A percentile compares a stretch with the other conserved stretches of the same genome.
Conservation (phyloP, 176 grass and related monocot species). For the Phoenix roebelenii region DNA sequence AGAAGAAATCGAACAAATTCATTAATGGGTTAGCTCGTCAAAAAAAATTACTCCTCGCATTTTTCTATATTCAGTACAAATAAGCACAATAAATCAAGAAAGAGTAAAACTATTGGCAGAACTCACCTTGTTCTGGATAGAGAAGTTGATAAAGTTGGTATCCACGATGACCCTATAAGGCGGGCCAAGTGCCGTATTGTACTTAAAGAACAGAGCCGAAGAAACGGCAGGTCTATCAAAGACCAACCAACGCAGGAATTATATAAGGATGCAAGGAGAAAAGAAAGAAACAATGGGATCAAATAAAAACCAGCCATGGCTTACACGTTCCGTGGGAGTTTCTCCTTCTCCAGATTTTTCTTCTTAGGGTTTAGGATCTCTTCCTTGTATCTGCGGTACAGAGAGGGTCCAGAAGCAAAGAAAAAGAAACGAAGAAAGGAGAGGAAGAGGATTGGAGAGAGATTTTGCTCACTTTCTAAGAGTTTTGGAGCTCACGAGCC, state of each 20-base stretch:
- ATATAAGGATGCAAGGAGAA: background rate
- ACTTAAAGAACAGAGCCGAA: slow-evolving; percentile 80
- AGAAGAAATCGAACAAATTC: too few species aligned
- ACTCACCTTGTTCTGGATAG: slow-evolving; percentile 82
- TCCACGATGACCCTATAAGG: slow-evolving; percentile 93
- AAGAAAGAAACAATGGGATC: background rate
- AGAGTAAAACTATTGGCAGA: background rate
- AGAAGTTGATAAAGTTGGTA: slow-evolving; percentile 98
- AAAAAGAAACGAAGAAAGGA: background rate
- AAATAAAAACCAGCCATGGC: background rate
- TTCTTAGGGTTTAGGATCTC: slow-evolving; percentile 1
- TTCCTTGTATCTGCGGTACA: background rate
- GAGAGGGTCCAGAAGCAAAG: background rate
- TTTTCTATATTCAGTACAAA: background rate
- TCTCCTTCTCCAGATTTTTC: background rate
- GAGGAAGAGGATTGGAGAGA: background rate
- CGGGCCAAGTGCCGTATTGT: slow-evolving; percentile 71
- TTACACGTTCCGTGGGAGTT: slow-evolving; percentile 28
- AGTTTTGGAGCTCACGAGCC: slow-evolving; percentile 71
- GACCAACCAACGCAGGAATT: background rate
- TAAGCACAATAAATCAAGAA: background rate
- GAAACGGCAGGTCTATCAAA: slow-evolving; percentile 42
- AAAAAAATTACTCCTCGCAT: too few species aligned
- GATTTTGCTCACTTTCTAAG: slow-evolving; percentile 38
- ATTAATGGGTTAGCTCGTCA: too few species aligned